A percentile compares a stretch with the other conserved stretches of the same genome.
phyloP scores from a whole-genome alignment of 345 rosid genomes.

The Lenwebbia sp. region DNA sequence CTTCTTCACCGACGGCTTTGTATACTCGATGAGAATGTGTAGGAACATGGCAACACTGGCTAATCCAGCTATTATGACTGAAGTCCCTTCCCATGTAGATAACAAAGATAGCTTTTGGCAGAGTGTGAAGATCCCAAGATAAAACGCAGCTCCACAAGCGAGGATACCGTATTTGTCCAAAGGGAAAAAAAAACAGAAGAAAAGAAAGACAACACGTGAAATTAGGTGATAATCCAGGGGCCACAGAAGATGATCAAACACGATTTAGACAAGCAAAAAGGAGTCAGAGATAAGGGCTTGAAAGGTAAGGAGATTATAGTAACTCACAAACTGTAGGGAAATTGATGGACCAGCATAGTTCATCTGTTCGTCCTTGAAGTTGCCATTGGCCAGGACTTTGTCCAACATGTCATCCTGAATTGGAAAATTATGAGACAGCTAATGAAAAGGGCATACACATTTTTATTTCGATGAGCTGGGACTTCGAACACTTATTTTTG shows the following conservation, averaged over 20 bases:
- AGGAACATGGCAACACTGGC: conserved; percentile 43
- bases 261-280: background rate
- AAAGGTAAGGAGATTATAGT: background rate
- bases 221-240: background rate
- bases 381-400: background rate
- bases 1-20: background rate
- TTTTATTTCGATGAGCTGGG: background rate
- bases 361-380: background rate
- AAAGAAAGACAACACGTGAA: no score
- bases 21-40: conserved; percentile 35
- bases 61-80: conserved; percentile 25
- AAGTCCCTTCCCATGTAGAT: conserved; percentile 59
- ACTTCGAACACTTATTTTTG: background rate
- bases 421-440: background rate
- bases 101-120: conserved; percentile 51
- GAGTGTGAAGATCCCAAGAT: conserved; percentile 32
- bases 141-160: background rate
- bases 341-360: background rate
- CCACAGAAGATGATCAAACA: background rate
- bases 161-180: background rate
- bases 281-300: background rate
- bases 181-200: background rate
- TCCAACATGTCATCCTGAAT: background rate
- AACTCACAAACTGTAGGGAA: background rate
- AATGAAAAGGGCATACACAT: background rate